phyloP scores from a whole-genome alignment of 225 moss, liverwort and hornwort species.

The Thuidium tamariscinum region DNA sequence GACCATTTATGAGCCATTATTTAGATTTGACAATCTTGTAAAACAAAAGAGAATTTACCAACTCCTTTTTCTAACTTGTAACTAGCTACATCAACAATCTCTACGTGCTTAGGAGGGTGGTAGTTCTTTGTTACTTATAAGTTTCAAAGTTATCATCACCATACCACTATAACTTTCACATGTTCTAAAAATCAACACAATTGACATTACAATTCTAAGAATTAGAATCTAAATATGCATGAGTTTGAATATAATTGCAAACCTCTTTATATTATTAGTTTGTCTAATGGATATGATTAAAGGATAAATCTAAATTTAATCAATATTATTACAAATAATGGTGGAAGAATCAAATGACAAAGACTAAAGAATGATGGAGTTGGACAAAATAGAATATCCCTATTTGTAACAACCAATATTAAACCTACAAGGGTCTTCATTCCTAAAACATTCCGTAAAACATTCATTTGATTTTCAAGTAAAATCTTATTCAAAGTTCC shows the following conservation, averaged over 20 bases:
- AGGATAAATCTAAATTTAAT: neutral
- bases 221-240: accelerated
- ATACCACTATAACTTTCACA: accelerated
- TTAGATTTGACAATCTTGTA: neutral
- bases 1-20: neutral
- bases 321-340: neutral
- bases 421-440: neutral
- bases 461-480: neutral
- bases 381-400: neutral
- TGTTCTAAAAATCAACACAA: neutral
- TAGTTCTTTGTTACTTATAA: neutral
- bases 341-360: neutral
- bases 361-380: neutral
- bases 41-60: neutral
- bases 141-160: neutral
- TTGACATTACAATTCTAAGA: neutral
- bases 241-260: neutral
- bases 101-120: accelerated
- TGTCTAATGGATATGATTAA: neutral
- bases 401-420: neutral
- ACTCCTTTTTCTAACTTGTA: neutral
- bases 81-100: neutral
- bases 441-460: accelerated
- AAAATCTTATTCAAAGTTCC: neutral
- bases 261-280: neutral